These are phyloP conservation scores for Salix koriyanagi DNA, from an alignment of 345 rosid species.

Conservation along the genomic window DNA sequence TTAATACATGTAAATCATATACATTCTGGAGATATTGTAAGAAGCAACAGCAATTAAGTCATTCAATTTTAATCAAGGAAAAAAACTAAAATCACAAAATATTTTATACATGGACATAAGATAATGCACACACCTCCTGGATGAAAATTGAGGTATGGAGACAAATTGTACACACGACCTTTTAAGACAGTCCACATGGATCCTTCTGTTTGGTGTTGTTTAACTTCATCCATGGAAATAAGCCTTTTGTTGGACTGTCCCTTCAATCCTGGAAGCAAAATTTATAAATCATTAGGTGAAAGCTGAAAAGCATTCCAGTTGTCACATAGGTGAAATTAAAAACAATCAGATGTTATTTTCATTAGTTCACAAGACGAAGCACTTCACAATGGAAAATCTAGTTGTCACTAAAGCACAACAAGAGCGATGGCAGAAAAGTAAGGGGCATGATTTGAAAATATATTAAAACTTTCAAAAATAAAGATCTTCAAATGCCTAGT, in stretches of 20 bases:
- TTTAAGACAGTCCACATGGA: constrained; percentile 92
- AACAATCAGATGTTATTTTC: neutral
- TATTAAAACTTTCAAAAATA: too few species aligned
- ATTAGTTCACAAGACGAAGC: neutral
- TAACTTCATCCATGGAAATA: constrained; percentile 69
- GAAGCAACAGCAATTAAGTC: neutral
- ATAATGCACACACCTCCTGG: constrained; percentile 59
- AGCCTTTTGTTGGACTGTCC: constrained; percentile 79
- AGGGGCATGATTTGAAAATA: too few species aligned
- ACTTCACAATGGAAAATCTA: neutral
- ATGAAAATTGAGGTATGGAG: constrained; percentile 92
- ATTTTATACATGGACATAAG: neutral
- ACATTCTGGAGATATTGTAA: neutral
- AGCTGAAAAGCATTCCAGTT: neutral
- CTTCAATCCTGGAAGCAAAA: constrained; percentile 49
- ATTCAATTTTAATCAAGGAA: neutral
- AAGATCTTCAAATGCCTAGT: neutral
- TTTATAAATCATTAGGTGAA: neutral
- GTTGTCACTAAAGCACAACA: neutral
- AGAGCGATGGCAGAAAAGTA: neutral
- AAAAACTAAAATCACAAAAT: neutral
- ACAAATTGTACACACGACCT: constrained; percentile 79
- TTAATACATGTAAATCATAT: neutral
- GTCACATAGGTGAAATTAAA: neutral
- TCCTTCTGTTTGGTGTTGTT: constrained; percentile 63